A percentile compares a stretch with the other conserved stretches of the same genome.
Evolutionary conservation across 768 basidiomycete genomes (phyloP).

Genomic region (Suillus brevipes): DNA sequence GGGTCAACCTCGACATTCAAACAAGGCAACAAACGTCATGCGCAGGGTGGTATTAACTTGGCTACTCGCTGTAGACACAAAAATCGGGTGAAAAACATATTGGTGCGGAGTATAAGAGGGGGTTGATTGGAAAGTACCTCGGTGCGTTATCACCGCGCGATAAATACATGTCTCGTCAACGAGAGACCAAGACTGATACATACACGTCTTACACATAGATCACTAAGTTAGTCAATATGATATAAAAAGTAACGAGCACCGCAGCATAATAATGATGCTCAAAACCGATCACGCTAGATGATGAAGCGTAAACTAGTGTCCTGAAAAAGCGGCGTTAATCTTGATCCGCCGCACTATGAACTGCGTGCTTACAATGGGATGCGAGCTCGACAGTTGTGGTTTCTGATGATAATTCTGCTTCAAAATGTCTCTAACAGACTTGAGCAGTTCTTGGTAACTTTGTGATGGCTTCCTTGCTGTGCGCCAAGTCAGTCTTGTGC

Average conservation of each 20-base stretch:
- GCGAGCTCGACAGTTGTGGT: conserved; percentile 73
- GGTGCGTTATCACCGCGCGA: neutral
- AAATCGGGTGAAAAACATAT: neutral
- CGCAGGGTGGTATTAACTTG: neutral
- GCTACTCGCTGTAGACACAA: neutral
- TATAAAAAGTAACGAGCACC: neutral
- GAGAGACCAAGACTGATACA: neutral
- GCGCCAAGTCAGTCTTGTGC: neutral
- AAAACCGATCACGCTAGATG: conserved; percentile 17
- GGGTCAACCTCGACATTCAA: neutral
- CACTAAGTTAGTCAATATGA: neutral
- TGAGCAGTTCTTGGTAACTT: conserved; percentile 64
- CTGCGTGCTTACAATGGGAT: conserved; percentile 51
- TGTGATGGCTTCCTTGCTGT: conserved; percentile 53
- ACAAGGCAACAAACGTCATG: neutral
- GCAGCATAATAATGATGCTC: neutral
- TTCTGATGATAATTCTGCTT: conserved; percentile 65
- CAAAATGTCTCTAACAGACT: conserved; percentile 57
- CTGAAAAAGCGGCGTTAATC: conserved; percentile 13
- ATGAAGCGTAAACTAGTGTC: conserved; percentile 33
- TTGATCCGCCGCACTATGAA: neutral
- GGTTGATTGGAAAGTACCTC: neutral
- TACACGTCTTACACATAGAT: neutral
- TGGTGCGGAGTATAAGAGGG: neutral
- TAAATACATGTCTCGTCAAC: neutral